Evolutionary conservation across 1,139 yeast species (phyloP), one percentile per base, ranked within the genome.

Genomic region (Saccharomyces hybrid): DNA sequence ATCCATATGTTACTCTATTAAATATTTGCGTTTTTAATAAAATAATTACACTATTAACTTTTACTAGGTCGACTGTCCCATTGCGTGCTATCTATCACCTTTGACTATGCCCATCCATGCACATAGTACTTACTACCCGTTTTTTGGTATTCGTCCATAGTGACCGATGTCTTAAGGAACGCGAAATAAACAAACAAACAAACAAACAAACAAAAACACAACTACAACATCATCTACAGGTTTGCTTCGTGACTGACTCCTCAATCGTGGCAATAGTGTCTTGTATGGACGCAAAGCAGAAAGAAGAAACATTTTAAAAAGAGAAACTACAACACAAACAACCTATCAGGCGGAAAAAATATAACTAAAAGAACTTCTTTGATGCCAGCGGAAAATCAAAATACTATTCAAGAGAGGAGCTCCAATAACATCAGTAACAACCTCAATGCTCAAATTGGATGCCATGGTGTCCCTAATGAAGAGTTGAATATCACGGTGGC

Each of bases 401-500:
- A 38, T 38, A 38, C 13, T 20, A 20, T 9, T 38, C 44, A 38
- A 38, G 44, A 38, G 26, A 38, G 44, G 7, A 38, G 25, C 44
- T 38, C 44, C 25, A 38, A 38, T 20, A 38, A 5, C 44, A 38
- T 16, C 44, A 38, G 44, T 38, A 38, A 16, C 6, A 38, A 38
- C 5, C 14, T 13, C 3, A 38, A 38, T 7, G 0, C 23, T 38
- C 44, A 38, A 3, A 20, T 38, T 6, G 44, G 44, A 38, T 38
- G 44, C 5, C 44, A 38, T 9, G 5, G 5, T 20, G 44, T 16
- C 4, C 44, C 25, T 9, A 38, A 38, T 26, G 70, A 67, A 42
- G 71, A 67, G 52, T 55, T 68, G 51, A 80, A 86, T 65, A 86
- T 88, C 53, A 85, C 85, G 62, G 97, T 91, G 27, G 88, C 88